Evolutionary conservation across 257 asterid genomes (phyloP).

Genomic region (Cynanchum wilfordii): DNA sequence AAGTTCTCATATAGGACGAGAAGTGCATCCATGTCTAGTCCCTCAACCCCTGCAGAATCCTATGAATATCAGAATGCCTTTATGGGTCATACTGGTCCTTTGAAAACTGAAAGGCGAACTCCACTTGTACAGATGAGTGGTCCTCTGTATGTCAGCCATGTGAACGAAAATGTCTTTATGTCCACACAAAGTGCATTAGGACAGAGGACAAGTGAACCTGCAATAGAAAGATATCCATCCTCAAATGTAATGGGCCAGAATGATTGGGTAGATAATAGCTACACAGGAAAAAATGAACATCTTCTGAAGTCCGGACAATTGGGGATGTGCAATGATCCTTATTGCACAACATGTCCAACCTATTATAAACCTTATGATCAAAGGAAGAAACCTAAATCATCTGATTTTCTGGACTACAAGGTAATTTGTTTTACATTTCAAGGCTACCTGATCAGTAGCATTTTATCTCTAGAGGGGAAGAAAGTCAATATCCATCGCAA

Average conservation of each 20-base stretch:
- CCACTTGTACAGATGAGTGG: slow-evolving; percentile 56
- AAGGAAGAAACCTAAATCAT: slow-evolving; percentile 36
- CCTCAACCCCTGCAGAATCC: slow-evolving; percentile 40
- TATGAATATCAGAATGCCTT: slow-evolving; percentile 35
- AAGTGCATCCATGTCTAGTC: slow-evolving; percentile 72
- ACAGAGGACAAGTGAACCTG: slow-evolving; percentile 29
- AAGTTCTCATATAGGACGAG: slow-evolving; percentile 42
- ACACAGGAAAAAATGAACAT: slow-evolving; percentile 56
- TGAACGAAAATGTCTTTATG: slow-evolving; percentile 38
- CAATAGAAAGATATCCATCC: slow-evolving; percentile 49
- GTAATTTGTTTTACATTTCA: slow-evolving; percentile 30
- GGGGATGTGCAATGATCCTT: slow-evolving; percentile 93
- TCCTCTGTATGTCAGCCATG: slow-evolving; percentile 40
- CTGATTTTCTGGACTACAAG: slow-evolving; percentile 63
- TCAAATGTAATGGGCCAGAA: slow-evolving; percentile 25
- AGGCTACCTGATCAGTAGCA: neutral
- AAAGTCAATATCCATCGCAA: neutral
- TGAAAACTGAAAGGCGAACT: slow-evolving; percentile 42
- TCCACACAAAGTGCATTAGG: slow-evolving; percentile 32
- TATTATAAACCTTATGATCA: slow-evolving; percentile 45
- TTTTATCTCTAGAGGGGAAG: neutral
- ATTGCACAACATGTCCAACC: slow-evolving; percentile 91
- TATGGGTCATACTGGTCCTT: slow-evolving; percentile 71
- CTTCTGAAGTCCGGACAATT: slow-evolving; percentile 81
- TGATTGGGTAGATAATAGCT: slow-evolving; percentile 41